Evolutionary conservation across 164 flowering plant genomes (phyloP), one percentile per base, ranked within the genome.

Genomic region (Vitis amurensis): DNA sequence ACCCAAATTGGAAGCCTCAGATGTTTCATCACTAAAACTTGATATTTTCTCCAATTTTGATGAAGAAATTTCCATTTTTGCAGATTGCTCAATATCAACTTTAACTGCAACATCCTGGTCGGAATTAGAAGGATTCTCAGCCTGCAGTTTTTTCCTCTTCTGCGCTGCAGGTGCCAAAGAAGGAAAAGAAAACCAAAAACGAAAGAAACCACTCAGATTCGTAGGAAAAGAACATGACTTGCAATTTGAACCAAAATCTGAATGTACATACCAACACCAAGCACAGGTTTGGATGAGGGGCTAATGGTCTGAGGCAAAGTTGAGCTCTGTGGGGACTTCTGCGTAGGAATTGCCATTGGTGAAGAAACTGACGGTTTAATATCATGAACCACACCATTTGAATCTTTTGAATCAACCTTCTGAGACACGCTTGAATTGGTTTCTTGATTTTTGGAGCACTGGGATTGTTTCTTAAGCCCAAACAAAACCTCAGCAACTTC

Each of bases 401-500:
- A 9, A 64, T 72, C 64, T 48, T 53, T 50, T 1, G 63, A 14
- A 10, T 70, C 74, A 14, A 10, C 61, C 66, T 63, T 57, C 31
- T 48, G 19, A 15, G 52, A 13, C 3, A 48, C 11, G 29, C 11
- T 65, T 27, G 16, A 53, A 11, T 4, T 31, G 9, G 12, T 58
- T 23, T 73, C 71, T 13, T 69, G 65, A 17, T 61, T 65, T 37
- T 68, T 58, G 11, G 78, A 68, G 8, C 67, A 23, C 37, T 77
- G 75, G 1, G 81, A 70, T 64, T 79, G 85, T 67, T 74, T 82
- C 83, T 55, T 80, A 29, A 83, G 68, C 51, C 77, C 82, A 23
- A 47, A 83, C 48, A 83, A 71, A 68, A 81, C 80, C 69, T 81
- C 84, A 12, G 82, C 84, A 14, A 83, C 74, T 71, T 83, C 86